A percentile compares a stretch with the other conserved stretches of the same genome.
phyloP scores from a whole-genome alignment of 176 grass and related monocot genomes.

The Canna indica region DNA sequence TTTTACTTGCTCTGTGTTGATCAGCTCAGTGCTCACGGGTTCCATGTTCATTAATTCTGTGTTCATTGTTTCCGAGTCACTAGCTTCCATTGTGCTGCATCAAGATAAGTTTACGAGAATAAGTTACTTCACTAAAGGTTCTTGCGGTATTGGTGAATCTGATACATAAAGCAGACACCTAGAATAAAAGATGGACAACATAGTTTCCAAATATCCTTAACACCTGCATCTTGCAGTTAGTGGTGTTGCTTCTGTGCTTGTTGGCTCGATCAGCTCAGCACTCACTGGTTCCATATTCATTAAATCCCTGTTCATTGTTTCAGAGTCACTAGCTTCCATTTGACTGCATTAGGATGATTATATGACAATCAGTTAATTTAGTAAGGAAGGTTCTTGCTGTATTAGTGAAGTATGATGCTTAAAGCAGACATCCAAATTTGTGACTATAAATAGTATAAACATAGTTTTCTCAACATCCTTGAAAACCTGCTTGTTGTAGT shows the following conservation, averaged over 20 bases:
- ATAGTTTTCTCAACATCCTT: not conserved
- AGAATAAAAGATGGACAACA: not conserved
- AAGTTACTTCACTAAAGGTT: not conserved
- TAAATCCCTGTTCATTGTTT: not conserved
- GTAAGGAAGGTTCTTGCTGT: no score
- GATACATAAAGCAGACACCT: not conserved
- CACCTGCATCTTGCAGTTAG: not conserved
- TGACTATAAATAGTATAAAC: no score
- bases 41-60: not conserved
- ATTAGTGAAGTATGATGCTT: no score
- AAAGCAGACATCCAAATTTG: no score
- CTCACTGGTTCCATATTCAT: not conserved
- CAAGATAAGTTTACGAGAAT: not conserved
- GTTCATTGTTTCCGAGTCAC: slow-evolving; percentile 4
- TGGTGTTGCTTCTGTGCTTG: not conserved
- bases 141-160: not conserved
- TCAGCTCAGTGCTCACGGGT: not conserved
- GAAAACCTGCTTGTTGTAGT: not conserved
- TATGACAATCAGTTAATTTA: no score
- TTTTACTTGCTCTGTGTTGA: not conserved
- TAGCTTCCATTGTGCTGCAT: slow-evolving; percentile 11
- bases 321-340: not conserved
- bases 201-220: not conserved
- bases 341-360: no score
- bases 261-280: not conserved